Base-by-base conservation (phyloP, 2,329 filamentous ascomycete genomes). In the Stemphylium vesicarium region DNA sequence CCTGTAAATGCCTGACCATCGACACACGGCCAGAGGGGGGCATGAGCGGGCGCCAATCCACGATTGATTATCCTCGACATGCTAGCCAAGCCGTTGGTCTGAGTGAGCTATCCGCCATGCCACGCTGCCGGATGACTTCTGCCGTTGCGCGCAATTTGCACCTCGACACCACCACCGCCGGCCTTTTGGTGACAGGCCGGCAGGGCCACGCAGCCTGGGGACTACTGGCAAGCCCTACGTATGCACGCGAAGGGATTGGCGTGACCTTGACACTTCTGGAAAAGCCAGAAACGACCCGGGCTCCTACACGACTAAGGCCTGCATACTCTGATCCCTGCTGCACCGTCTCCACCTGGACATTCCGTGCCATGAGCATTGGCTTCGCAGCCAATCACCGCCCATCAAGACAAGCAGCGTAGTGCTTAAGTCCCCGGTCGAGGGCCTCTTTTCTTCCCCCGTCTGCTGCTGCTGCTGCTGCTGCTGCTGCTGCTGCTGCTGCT, bases 371-470 rank as follows among this genome's bases (percentile, higher is more conserved):
- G 51, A 54, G 46, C 53, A 46, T 48, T 37, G 31, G 36, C 18
- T 43, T 20, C n/a, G 50, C 22, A 40, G 45, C 69, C 69, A 72
- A 74, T 72, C 61, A 66, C 57, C 57, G 56, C 32, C 53, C 50
- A 40, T 45, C n/a, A 47, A 59, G 58, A 57, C 53, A 59, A 60
- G 46, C 59, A 57, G 52, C 57, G 57, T 54, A 53, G 55, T 66
- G 61, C 62, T 70, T 71, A 68, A 73, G 56, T 64, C 70, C 70
- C 70, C 65, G 26, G 58, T 49, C 26, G 55, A 63, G 53, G 29
- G 49, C 38, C 53, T 53, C 53, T 60, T 60, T 63, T 55, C 58
- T 63, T 63, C 46, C 39, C 62, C 56, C 64, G 54, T 53, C 56
- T 56, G 52, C 57, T 59, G 59, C 56, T 56, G 20, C n/a, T 33